Percentiles rank a stretch among this genome's conserved stretches.
phyloP scores from a whole-genome alignment of 2,329 filamentous ascomycete species.

The Ilyonectria destructans region DNA sequence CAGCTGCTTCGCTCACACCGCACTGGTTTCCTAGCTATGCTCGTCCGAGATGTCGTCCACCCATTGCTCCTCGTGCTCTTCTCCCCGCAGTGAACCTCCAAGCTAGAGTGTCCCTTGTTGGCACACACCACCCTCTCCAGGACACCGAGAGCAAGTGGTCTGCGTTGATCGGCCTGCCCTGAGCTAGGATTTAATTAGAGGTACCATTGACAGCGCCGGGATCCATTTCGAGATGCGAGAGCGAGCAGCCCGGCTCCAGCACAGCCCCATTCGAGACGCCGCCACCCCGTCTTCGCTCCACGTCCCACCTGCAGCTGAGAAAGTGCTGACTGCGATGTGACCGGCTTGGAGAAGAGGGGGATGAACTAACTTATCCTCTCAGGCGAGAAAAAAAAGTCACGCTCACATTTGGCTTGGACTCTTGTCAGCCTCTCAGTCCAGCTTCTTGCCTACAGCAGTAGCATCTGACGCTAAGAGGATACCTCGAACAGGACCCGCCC shows the following conservation, averaged over 20 bases:
- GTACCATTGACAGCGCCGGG: constrained; percentile 11
- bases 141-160: constrained; percentile 5
- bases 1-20: not conserved
- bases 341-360: not conserved
- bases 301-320: constrained; percentile 23
- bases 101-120: not conserved
- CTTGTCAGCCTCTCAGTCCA: constrained; percentile 6
- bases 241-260: constrained; percentile 16
- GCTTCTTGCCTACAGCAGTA: not conserved
- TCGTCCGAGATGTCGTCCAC: not conserved
- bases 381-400: constrained; percentile 18
- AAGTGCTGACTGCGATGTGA: constrained; percentile 17
- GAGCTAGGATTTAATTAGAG: constrained; percentile 21
- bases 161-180: constrained; percentile 4
- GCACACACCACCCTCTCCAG: not conserved
- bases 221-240: constrained; percentile 14
- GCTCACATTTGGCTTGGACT: not conserved
- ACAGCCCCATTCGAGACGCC: constrained; percentile 32
- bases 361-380: constrained; percentile 17
- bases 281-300: constrained; percentile 19
- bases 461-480: constrained; percentile 12
- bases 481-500: not conserved
- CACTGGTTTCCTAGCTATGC: not conserved
- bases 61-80: not conserved
- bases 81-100: not conserved